Evolutionary conservation across 768 basidiomycete genomes (phyloP).

Genomic region (Termitomyces sp.): DNA sequence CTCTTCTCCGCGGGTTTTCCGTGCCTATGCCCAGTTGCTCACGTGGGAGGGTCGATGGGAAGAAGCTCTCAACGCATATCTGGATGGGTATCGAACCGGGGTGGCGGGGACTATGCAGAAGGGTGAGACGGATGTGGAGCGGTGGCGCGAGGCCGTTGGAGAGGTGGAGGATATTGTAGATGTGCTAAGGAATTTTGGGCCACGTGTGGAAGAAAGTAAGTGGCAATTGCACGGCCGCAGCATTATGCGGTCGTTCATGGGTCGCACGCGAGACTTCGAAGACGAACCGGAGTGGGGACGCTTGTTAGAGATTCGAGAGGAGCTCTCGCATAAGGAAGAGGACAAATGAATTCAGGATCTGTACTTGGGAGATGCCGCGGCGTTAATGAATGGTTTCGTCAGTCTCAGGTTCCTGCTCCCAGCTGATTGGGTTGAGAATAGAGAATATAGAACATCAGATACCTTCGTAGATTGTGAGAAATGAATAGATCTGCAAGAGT

Average conservation of each 20-base stretch:
- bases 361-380: slow-evolving; percentile 11
- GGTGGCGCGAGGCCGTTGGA: slow-evolving; percentile 69
- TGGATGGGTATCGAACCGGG: slow-evolving; percentile 80
- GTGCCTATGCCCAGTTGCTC: slow-evolving; percentile 76
- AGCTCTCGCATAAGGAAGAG: slow-evolving; percentile 40
- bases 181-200: slow-evolving; percentile 78
- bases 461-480: slow-evolving; percentile 11
- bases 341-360: neutral
- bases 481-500: slow-evolving; percentile 13
- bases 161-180: slow-evolving; percentile 86
- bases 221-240: slow-evolving; percentile 89
- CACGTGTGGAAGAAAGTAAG: slow-evolving; percentile 48
- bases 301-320: slow-evolving; percentile 62
- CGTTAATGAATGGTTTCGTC: slow-evolving; percentile 8
- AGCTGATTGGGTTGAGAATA: slow-evolving; percentile 16
- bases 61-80: slow-evolving; percentile 74
- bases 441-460: slow-evolving; percentile 8
- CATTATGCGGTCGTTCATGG: slow-evolving; percentile 85
- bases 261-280: slow-evolving; percentile 80
- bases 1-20: slow-evolving; percentile 74
- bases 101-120: slow-evolving; percentile 54
- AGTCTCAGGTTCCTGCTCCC: slow-evolving; percentile 6
- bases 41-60: slow-evolving; percentile 69
- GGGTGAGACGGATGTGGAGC: slow-evolving; percentile 61
- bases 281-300: slow-evolving; percentile 83